Evolutionary conservation across 345 rosid genomes (phyloP), one percentile per base, ranked within the genome.

Genomic region (Garcia nutans): DNA sequence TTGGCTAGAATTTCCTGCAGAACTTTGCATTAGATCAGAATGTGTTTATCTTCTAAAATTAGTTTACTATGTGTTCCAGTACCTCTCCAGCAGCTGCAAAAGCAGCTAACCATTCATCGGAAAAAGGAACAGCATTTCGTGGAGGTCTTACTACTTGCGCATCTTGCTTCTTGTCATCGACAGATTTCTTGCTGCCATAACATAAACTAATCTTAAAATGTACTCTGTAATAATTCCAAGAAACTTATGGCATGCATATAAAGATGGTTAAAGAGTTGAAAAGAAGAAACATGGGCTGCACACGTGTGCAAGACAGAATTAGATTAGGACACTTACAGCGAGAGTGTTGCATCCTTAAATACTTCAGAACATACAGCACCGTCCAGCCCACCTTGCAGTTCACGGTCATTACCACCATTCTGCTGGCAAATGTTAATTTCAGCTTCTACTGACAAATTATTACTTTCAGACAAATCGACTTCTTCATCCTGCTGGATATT

Each of bases 41-140:
- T 55, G 37, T 45, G 42, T 16, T 2, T 59, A 23, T 55, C 24
- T 13, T 16, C 42, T 66, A 41, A 65, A 3, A 50, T 15, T 64
- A 63, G 12, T 24, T 47, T 37, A 70, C 64, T 23, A 50, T 56
- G 19, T 19, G 24, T 19, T 31, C 64, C 45, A 75, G 58, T 89
- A 96, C 98, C 99, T 93, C 98, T 79, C 99, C 99, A 70, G 96
- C 97, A 74, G 93, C 94, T 87, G 92, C 98, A 72, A 92, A 68
- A 70, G 94, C 96, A 66, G 98, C 92, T 80, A 96, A 75, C 99
- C 99, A 92, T 76, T 96, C 98, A 56, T 93, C 97, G 70, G 98
- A 96, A 82, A 93, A 93, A 52, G 99, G 97, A 85, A 79, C 83
- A 77, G 85, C 96, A 82, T 83, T 58, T 49, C 79, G 81, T 57